Evolutionary conservation across 140 eudicot genomes (phyloP), one percentile per base, ranked within the genome.

Genomic region (Erigeron philadelphicus): DNA sequence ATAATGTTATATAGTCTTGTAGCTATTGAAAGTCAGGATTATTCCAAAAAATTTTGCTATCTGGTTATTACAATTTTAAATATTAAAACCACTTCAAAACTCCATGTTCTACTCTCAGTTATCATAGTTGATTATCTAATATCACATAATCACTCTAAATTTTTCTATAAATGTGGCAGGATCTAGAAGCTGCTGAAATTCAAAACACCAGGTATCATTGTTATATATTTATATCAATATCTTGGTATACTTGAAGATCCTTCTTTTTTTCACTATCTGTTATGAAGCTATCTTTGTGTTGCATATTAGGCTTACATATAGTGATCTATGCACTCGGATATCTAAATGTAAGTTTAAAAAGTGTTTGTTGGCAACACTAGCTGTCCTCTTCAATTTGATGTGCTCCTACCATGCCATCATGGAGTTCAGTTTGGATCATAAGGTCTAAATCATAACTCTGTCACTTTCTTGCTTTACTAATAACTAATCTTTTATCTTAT

Each of bases 341-440:
- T 96, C 98, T 63, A 96, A 88, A 78, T 76, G 95, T 60, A 89
- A 89, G 81, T 88, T 89, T 72, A 84, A 96, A 76, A 88, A 81
- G 75, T 88, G 96, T 80, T 79, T 93, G 74, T 72, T 88, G 68
- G 90, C 84, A 72, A 88, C 93, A 16, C 76, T 89, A 78, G 88
- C 95, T 71, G 90, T 83, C 66, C 84, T 89, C 52, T 93, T 88
- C 74, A 79, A 82, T 82, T 76, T 86, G 75, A 84, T 93, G 98
- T 77, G 88, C 67, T 88, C 95, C 8, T 93, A 93, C 70, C 81
- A 83, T 75, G 88, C 95, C 71, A 86, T 93, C 68, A 83, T 84
- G 88, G 86, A 81, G 81, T 88, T 86, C 81, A 80, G 76, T 74
- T 85, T 83, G 5, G 84, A 84, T 67, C 78, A 76, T 53, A 77